Evolutionary conservation across 2,329 filamentous ascomycete species (phyloP).

Genomic region (Neopestalotiopsis sp.): DNA sequence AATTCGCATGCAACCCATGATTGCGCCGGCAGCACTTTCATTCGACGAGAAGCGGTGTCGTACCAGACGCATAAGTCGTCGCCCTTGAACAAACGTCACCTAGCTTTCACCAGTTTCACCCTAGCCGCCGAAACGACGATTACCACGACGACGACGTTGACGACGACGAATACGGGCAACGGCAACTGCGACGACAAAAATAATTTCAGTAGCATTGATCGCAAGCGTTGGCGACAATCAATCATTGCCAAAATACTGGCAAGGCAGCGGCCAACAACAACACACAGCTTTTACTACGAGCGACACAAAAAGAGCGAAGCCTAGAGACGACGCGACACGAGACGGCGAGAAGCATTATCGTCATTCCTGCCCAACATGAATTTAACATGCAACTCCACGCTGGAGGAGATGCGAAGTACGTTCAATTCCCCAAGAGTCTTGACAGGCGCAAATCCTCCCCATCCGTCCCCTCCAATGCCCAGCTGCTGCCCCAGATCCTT

Average conservation of each 20-base stretch:
- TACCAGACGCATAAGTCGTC: neutral
- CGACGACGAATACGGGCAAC: neutral
- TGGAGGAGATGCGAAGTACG: constrained; percentile 40
- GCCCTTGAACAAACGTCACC: neutral
- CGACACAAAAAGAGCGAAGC: neutral
- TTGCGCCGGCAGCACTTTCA: neutral
- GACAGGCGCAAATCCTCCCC: constrained; percentile 13
- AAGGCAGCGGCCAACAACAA: neutral
- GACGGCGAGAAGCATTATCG: neutral
- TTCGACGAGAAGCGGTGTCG: constrained; percentile 3
- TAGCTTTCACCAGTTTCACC: neutral
- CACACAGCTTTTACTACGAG: neutral
- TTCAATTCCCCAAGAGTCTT: constrained; percentile 11
- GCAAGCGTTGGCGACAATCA: neutral
- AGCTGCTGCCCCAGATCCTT: constrained; percentile 11
- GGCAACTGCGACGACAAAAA: neutral
- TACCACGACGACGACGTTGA: neutral
- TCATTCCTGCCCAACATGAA: constrained; percentile 23
- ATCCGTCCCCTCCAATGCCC: neutral
- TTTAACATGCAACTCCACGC: constrained; percentile 39
- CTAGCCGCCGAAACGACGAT: too few relatives aligned
- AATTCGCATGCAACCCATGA: neutral
- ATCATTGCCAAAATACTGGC: neutral
- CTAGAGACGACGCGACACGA: neutral
- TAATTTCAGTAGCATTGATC: neutral